A percentile compares a stretch with the other conserved stretches of the same genome.
Conservation (phyloP, 1,284 basidiomycete species). For the Cerrena zonata region DNA sequence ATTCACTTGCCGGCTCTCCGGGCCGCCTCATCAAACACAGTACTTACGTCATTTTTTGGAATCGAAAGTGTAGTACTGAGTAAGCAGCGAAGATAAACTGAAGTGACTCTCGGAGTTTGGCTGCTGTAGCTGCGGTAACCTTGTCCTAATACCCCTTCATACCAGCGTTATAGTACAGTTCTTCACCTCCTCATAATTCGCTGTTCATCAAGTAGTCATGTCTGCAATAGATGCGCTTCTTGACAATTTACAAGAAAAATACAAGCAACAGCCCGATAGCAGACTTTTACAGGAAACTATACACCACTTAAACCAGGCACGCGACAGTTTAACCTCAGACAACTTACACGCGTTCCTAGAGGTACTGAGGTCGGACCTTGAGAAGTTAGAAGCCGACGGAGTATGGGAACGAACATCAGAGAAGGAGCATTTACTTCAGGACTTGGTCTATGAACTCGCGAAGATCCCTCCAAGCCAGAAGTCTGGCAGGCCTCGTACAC, state of each 20-base stretch:
- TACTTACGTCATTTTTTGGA: no score
- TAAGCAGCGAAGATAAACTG: no score
- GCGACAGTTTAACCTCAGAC: background rate
- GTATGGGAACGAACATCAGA: background rate
- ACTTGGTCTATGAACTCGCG: background rate
- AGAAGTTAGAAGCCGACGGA: slow-evolving; percentile 11
- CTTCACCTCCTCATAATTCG: no score
- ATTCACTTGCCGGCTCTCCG: no score
- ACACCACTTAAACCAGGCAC: background rate
- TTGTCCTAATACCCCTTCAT: no score
- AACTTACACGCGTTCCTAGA: background rate
- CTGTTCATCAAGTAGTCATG: no score
- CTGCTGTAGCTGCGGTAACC: no score
- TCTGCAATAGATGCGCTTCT: background rate
- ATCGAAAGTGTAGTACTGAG: no score
- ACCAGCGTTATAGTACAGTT: no score
- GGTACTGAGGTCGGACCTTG: background rate
- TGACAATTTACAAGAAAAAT: background rate
- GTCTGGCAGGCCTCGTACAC: background rate
- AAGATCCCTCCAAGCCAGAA: background rate
- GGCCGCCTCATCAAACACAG: no score
- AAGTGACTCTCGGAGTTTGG: no score
- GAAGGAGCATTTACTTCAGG: background rate
- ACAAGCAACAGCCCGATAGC: background rate
- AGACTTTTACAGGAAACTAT: background rate